These are phyloP conservation scores for Hypoxylon lienhwacheense DNA, from an alignment of 495 filamentous ascomycete species.

Conservation along the genomic window DNA sequence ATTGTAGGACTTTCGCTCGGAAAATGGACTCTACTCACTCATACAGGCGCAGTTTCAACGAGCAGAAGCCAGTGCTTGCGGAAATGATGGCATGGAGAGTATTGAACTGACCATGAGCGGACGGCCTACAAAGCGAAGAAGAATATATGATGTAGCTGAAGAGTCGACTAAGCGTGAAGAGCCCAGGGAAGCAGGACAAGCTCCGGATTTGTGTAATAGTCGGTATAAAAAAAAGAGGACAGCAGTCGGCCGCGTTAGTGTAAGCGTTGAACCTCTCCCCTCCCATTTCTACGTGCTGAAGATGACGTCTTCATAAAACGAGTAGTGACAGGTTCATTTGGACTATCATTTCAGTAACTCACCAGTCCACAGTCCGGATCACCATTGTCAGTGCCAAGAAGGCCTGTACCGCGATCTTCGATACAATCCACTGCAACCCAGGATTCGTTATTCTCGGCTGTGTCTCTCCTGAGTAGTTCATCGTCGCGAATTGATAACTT, in stretches of 20 bases:
- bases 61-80: slow-evolving; percentile 35
- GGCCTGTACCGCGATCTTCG: slow-evolving; percentile 26
- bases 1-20: slow-evolving; percentile 72
- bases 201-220: background rate
- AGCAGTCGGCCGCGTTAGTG: background rate
- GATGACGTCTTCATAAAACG: background rate
- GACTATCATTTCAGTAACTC: slow-evolving; percentile 10
- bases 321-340: background rate
- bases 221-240: background rate
- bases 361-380: slow-evolving; percentile 25
- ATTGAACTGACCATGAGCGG: slow-evolving; percentile 37
- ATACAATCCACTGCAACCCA: slow-evolving; percentile 24
- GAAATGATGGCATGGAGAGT: slow-evolving; percentile 14
- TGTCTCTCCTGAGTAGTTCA: slow-evolving; percentile 14
- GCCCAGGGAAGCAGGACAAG: background rate
- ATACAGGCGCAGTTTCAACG: slow-evolving; percentile 67
- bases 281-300: background rate
- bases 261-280: background rate
- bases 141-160: slow-evolving; percentile 30
- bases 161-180: background rate
- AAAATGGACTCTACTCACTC: slow-evolving; percentile 68
- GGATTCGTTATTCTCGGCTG: slow-evolving; percentile 27
- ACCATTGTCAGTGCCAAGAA: slow-evolving; percentile 26
- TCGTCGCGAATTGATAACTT: slow-evolving; percentile 34
- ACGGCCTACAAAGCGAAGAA: slow-evolving; percentile 50